Evolutionary conservation across 805 yeast genomes (phyloP).

Genomic region (Cyberlindnera galapagoensis): DNA sequence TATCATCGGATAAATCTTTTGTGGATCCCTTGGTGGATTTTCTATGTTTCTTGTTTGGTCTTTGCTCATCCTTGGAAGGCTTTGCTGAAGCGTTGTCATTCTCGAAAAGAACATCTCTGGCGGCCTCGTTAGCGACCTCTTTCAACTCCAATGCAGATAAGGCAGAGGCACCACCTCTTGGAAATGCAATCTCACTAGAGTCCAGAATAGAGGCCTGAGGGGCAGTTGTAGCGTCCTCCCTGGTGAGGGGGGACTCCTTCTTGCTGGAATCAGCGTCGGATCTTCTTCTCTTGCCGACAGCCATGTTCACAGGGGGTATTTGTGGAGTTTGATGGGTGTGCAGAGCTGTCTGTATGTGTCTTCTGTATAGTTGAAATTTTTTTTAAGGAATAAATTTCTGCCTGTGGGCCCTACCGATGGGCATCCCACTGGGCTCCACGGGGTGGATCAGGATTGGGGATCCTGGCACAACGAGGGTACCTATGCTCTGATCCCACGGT

Average conservation of each 20-base stretch:
- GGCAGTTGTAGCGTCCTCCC: constrained; percentile 33
- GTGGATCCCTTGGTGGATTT: constrained; percentile 25
- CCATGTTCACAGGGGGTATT: too few relatives aligned
- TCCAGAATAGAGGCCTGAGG: constrained; percentile 31
- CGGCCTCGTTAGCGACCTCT: constrained; percentile 89
- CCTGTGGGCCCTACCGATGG: too few relatives aligned
- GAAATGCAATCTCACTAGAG: constrained; percentile 49
- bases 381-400: neutral
- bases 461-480: too few relatives aligned
- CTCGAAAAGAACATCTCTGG: constrained; percentile 75
- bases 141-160: constrained; percentile 86
- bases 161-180: constrained; percentile 91
- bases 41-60: constrained; percentile 38
- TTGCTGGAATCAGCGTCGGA: constrained; percentile 31
- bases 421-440: too few relatives aligned
- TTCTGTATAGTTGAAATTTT: neutral
- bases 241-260: constrained; percentile 33
- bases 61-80: constrained; percentile 13
- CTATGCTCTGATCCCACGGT: too few relatives aligned
- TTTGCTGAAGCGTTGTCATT: constrained; percentile 15
- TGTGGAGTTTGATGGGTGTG: too few relatives aligned
- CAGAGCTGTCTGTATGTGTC: constrained; percentile 1
- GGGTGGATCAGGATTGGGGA: too few relatives aligned
- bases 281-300: constrained; percentile 41
- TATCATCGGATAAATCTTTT: constrained; percentile 20